Percentiles rank a stretch among this genome's conserved stretches.
Evolutionary conservation across 768 basidiomycete genomes (phyloP).

Genomic region (Boletus patriciae): DNA sequence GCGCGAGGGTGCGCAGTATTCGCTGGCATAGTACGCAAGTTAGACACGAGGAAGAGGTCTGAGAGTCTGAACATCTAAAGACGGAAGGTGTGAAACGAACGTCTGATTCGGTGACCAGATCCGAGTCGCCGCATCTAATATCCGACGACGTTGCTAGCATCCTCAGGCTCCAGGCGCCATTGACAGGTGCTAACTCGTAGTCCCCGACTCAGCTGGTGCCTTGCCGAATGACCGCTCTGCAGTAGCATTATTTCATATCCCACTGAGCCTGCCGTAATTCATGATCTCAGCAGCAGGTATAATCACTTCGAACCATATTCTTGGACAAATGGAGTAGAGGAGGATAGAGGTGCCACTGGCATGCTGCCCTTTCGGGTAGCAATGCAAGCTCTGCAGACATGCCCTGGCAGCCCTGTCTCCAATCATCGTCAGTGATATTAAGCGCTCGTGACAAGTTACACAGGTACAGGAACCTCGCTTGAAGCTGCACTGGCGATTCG

Average conservation of each 20-base stretch:
- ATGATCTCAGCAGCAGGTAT: too few relatives aligned
- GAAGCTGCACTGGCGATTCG: background rate
- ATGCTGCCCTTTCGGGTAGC: background rate
- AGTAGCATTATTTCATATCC: too few relatives aligned
- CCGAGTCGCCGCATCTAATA: too few relatives aligned
- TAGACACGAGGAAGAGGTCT: background rate
- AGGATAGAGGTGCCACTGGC: background rate
- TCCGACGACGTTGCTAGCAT: too few relatives aligned
- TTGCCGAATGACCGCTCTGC: too few relatives aligned
- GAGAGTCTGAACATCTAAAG: background rate
- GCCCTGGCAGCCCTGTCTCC: background rate
- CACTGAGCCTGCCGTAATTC: too few relatives aligned
- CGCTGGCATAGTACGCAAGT: conserved; percentile 2
- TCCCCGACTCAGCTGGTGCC: too few relatives aligned
- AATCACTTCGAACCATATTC: too few relatives aligned
- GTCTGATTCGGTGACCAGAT: background rate
- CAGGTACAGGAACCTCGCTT: background rate
- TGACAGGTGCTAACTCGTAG: too few relatives aligned
- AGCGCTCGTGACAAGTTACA: background rate
- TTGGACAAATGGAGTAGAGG: too few relatives aligned
- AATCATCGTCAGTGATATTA: background rate
- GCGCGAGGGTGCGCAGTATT: background rate
- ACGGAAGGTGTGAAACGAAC: background rate
- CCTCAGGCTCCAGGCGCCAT: too few relatives aligned
- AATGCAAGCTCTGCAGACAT: background rate